phyloP scores from a whole-genome alignment of 371 early-diverging fungal species.

The Syncephalis plumigaleata region DNA sequence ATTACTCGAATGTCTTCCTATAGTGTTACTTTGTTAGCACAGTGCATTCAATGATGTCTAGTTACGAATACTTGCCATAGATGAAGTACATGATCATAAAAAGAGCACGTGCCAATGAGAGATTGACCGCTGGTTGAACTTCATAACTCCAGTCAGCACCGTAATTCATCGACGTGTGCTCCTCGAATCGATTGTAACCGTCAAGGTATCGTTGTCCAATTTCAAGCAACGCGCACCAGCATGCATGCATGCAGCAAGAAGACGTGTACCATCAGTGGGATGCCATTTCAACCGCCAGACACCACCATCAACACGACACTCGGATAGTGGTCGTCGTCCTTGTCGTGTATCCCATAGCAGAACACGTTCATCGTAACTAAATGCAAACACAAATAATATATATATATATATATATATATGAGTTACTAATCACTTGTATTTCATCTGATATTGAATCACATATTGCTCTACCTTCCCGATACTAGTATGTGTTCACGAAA shows the following conservation, averaged over 20 bases:
- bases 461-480: conserved; percentile 40
- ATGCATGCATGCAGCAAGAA: conserved; percentile 84
- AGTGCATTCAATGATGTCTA: too few relatives aligned
- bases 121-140: conserved; percentile 2
- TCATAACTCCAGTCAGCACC: conserved; percentile 77
- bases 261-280: conserved; percentile 32
- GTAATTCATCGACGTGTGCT: conserved; percentile 76
- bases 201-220: conserved; percentile 4
- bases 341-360: conserved; percentile 76
- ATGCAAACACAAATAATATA: neutral
- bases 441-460: neutral
- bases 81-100: conserved; percentile 79
- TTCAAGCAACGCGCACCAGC: conserved; percentile 48
- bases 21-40: too few relatives aligned
- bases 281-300: conserved; percentile 93
- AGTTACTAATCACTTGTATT: too few relatives aligned
- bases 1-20: too few relatives aligned
- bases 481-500: conserved; percentile 50
- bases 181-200: conserved; percentile 25
- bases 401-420: neutral
- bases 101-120: conserved; percentile 75
- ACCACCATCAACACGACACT: conserved; percentile 62
- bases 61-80: conserved; percentile 63
- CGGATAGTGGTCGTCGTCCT: conserved; percentile 51
- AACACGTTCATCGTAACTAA: conserved; percentile 69